Conservation (phyloP, 148 eudicot genomes). For the Rheum nobile region DNA sequence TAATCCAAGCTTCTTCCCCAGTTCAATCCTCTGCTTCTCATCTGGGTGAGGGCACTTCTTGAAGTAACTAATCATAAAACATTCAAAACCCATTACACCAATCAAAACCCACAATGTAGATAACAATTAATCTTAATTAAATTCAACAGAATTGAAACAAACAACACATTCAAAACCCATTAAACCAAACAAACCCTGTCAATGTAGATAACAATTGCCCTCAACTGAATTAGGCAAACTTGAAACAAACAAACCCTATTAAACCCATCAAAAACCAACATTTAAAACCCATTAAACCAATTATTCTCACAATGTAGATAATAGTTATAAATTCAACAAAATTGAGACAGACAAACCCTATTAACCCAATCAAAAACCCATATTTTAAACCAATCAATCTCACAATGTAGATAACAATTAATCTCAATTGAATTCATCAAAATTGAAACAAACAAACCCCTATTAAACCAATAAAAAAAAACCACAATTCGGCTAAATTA, state of each 20-base stretch:
- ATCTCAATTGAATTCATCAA: too few relatives aligned
- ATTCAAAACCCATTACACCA: not conserved
- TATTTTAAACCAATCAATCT: too few relatives aligned
- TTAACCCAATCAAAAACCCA: not conserved
- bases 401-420: not conserved
- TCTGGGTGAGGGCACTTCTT: conserved; percentile 67
- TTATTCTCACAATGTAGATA: not conserved
- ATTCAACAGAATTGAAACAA: not conserved
- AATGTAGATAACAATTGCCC: too few relatives aligned
- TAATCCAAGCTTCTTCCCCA: conserved; percentile 48
- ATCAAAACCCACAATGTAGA: not conserved
- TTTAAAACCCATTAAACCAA: not conserved
- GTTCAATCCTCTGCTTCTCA: conserved; percentile 53
- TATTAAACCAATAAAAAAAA: not conserved
- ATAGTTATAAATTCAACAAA: not conserved
- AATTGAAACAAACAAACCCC: not conserved
- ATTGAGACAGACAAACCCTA: not conserved
- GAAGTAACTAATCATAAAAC: conserved; percentile 32
- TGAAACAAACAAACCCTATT: too few relatives aligned
- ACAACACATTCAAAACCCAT: too few relatives aligned
- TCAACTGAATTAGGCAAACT: too few relatives aligned
- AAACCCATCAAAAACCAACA: too few relatives aligned
- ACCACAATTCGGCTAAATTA: not conserved
- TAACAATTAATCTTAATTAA: not conserved
- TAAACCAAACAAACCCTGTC: too few relatives aligned